These are phyloP conservation scores for Daldinia caldariorum DNA, from an alignment of 495 filamentous ascomycete genomes.

Conservation along the genomic window DNA sequence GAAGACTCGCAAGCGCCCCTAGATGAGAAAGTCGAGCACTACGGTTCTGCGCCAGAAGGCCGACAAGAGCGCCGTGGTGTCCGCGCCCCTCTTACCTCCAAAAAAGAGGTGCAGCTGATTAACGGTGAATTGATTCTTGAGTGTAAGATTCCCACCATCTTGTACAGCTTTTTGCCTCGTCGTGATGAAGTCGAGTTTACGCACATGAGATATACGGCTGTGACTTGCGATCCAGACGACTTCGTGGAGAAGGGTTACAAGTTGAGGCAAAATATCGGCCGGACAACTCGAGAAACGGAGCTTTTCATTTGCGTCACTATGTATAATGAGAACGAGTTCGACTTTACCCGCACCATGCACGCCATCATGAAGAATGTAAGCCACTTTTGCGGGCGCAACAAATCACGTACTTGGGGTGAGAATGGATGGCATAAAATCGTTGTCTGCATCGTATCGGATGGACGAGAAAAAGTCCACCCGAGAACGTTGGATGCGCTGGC, in stretches of 20 bases:
- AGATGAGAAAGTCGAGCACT: constrained; percentile 71
- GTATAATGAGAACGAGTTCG: constrained; percentile 98
- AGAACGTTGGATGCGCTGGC: constrained; percentile 95
- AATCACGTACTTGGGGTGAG: constrained; percentile 95
- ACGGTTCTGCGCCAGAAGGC: constrained; percentile 86
- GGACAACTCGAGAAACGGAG: constrained; percentile 91
- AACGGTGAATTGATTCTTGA: constrained; percentile 97
- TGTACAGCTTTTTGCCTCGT: constrained; percentile 92
- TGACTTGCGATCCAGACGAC: constrained; percentile 97
- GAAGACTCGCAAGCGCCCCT: constrained; percentile 58
- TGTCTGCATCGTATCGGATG: constrained; percentile 94
- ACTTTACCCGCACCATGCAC: constrained; percentile 98
- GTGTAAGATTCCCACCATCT: constrained; percentile 98
- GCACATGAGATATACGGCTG: constrained; percentile 99
- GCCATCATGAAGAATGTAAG: constrained; percentile 98
- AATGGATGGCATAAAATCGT: constrained; percentile 99
- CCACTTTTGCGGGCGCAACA: constrained; percentile 92
- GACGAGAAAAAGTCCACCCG: constrained; percentile 91
- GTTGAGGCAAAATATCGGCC: constrained; percentile 92
- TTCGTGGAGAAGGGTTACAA: constrained; percentile 90
- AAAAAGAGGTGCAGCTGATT: constrained; percentile 93
- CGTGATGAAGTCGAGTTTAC: constrained; percentile 96
- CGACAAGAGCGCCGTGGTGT: constrained; percentile 86
- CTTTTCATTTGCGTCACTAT: constrained; percentile 98
- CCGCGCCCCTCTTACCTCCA: constrained; percentile 85